Evolutionary conservation across 1,284 basidiomycete genomes (phyloP).

Genomic region (Vanrija sp.): DNA sequence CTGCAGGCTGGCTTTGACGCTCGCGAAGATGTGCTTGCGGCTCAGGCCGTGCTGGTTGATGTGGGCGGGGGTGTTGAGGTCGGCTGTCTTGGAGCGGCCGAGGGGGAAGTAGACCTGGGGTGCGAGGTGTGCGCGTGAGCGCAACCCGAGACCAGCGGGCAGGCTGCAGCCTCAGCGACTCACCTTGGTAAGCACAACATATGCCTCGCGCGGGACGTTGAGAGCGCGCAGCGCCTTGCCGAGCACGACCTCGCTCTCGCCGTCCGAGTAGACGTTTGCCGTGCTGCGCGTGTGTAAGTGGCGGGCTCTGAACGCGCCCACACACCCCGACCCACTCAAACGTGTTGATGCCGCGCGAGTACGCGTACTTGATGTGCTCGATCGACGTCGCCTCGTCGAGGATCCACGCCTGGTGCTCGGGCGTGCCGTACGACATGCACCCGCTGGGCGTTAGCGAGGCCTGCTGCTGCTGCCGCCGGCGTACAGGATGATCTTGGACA

Average conservation of each 20-base stretch:
- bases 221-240: conserved; percentile 74
- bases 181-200: conserved; percentile 76
- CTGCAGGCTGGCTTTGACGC: conserved; percentile 61
- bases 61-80: conserved; percentile 4
- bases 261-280: conserved; percentile 54
- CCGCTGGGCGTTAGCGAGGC: conserved; percentile 18
- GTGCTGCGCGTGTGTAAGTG: conserved; percentile 17
- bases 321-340: conserved; percentile 29
- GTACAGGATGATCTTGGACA: conserved; percentile 40
- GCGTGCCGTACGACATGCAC: conserved; percentile 37
- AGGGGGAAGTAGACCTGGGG: conserved; percentile 22
- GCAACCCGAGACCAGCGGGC: neutral
- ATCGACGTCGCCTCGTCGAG: conserved; percentile 39
- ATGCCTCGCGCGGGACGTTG: conserved; percentile 66
- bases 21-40: conserved; percentile 62
- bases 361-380: conserved; percentile 45
- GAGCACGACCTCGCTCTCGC: conserved; percentile 60
- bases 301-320: neutral
- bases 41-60: conserved; percentile 54
- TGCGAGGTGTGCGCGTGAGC: neutral
- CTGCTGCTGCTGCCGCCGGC: neutral
- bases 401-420: conserved; percentile 33
- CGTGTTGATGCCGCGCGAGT: conserved; percentile 39
- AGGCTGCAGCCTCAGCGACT: neutral
- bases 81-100: neutral